These are phyloP conservation scores for Botryosphaeria dothidea DNA, from an alignment of 2,329 filamentous ascomycete species.

Conservation along the genomic window DNA sequence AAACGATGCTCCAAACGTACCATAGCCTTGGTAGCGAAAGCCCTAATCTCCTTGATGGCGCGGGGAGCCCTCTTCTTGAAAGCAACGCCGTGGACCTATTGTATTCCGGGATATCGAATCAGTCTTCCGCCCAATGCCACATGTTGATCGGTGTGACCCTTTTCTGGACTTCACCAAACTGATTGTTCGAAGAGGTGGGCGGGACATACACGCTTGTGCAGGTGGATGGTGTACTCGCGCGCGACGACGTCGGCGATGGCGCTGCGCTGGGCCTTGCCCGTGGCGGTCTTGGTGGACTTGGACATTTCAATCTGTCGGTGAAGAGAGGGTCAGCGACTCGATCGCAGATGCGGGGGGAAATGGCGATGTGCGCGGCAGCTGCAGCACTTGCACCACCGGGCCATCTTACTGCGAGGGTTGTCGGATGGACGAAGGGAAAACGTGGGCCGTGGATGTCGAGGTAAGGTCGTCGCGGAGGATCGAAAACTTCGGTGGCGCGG, in stretches of 20 bases:
- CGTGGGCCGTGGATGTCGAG: conserved; percentile 11
- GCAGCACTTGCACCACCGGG: background rate
- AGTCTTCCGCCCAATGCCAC: conserved; percentile 68
- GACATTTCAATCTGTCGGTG: conserved; percentile 38
- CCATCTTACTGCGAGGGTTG: conserved; percentile 2
- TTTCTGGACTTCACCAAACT: conserved; percentile 74
- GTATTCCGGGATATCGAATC: conserved; percentile 48
- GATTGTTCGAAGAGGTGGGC: conserved; percentile 37
- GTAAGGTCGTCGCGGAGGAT: conserved; percentile 13
- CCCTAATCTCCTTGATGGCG: conserved; percentile 99
- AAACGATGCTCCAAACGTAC: conserved; percentile 59
- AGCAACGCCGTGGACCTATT: conserved; percentile 87
- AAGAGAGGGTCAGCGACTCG: background rate
- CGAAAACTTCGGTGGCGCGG: background rate
- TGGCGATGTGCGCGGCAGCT: background rate
- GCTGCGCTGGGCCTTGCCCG: conserved; percentile 72
- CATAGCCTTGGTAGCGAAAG: conserved; percentile 92
- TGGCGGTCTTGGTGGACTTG: conserved; percentile 58
- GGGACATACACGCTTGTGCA: conserved; percentile 95
- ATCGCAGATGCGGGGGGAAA: background rate
- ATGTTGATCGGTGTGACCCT: conserved; percentile 41
- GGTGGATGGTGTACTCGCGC: conserved; percentile 99
- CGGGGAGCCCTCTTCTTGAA: conserved; percentile 99
- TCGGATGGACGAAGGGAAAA: conserved; percentile 6
- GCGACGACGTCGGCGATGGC: conserved; percentile 99